Base-by-base conservation (phyloP, 2,329 filamentous ascomycete genomes). In the Paraconiothyrium brasiliense region DNA sequence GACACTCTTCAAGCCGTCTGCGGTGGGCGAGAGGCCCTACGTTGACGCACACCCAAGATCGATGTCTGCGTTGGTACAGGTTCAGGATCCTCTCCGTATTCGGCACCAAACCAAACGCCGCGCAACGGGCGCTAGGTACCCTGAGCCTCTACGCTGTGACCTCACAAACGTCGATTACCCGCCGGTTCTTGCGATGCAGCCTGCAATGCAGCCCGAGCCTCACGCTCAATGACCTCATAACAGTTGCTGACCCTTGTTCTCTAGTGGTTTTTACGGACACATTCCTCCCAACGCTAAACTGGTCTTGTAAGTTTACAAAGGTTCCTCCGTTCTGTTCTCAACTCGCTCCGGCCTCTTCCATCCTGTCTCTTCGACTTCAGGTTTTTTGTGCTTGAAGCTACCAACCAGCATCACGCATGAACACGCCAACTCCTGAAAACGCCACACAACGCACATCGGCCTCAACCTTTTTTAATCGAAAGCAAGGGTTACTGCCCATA, bases 201-300 rank as follows among this genome's bases (percentile, higher is more conserved):
- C 30, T 50, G 37, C 59, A 54, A 16, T 24, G 37, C 39, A 48
- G 22, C 51, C 41, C 30, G 46, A 34, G 47, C 10, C 24, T 48
- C 13, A 27, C 32, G 34, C 22, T n/a, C 49, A 49, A 64, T 51
- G 51, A 61, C 61, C 48, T 59, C 57, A 66, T 63, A 46, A 63
- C n/a, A 60, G 47, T 48, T 46, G n/a, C 74, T 77, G 60, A 76
- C 68, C 20, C 20, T 55, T 37, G 49, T 20, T 34, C 58, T 46
- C 51, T 61, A 93, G 91, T 70, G 93, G 92, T 59, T 95, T 94
- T 83, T 88, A 90, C 37, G 89, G 88, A 60, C 84, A 89, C 72
- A 96, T 97, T 66, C 93, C 93, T 63, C 80, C 89, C 43, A 87
- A 90, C 71, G 83, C 92, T n/a, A 88, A 85, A 67, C 85, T 97